Base-by-base conservation (phyloP, 192 early-diverging fungal species). In the Coemansia sp. region DNA sequence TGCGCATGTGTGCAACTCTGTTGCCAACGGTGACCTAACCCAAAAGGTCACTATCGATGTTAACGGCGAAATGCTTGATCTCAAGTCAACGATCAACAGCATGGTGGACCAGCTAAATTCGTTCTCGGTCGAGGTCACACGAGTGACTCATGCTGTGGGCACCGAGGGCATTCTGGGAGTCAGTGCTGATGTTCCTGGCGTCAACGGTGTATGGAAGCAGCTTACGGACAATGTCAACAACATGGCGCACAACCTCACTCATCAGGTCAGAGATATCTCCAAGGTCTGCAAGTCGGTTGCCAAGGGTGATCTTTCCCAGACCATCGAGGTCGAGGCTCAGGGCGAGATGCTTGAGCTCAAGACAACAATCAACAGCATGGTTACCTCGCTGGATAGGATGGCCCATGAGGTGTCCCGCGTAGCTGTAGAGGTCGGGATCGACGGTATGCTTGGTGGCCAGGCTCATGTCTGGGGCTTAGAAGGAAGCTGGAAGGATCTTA, bases 301-400 rank as follows among this genome's bases (percentile, higher is more conserved):
- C 3, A 55, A 67, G n/a, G 91, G 91, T 12, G 88, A 92, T 65
- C 68, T 92, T 18, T 85, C 83, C 9, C 87, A 88, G 70, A 86
- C 79, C n/a, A 85, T 92, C 61, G 71, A 84, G 33, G 87, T 91
- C 8, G 86, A 89, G 36, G 86, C 78, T n/a, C 73, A 74, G 51
- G 91, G 91, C 55, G 91, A 92, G 74, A 87, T 91, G 60, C 68
- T 81, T 34, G 89, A 91, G 57, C 77, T 92, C 7, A 90, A 90
- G 70, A 73, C 82, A n/a, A 91, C 89, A 0, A 85, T 92, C 66
- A 92, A 92, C 80, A 78, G 62, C 35, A 89, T 92, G 86, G 91
- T 93, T 20, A 87, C 90, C 43, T 88, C 90, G 59, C 72, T 89
- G 0, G 73, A 79, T 62, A 68, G 72, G 0, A 85, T 89, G 72